Conservation (phyloP, 2,329 filamentous ascomycete genomes). For the Calonectria hongkongensis region DNA sequence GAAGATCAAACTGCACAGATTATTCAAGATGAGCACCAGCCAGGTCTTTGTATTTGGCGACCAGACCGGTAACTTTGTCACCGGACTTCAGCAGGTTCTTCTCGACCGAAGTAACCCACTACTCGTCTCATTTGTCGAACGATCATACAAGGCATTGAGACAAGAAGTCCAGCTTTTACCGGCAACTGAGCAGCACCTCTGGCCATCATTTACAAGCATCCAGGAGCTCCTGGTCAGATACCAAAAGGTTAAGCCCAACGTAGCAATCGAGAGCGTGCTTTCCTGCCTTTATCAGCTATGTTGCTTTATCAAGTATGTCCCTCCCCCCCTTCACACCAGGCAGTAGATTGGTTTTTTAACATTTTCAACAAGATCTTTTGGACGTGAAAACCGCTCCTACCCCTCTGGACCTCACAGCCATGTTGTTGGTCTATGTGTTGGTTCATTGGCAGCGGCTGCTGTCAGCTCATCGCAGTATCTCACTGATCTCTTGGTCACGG, state of each 20-base stretch:
- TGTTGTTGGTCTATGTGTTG: constrained; percentile 21
- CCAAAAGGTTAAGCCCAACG: constrained; percentile 22
- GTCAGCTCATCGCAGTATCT: constrained; percentile 21
- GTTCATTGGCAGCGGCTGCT: constrained; percentile 24
- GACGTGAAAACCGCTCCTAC: constrained; percentile 13
- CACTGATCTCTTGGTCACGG: constrained; percentile 24
- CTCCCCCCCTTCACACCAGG: not conserved
- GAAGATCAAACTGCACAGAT: constrained; percentile 9
- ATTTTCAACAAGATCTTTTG: constrained; percentile 16
- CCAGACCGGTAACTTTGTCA: constrained; percentile 15
- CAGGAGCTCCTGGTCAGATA: constrained; percentile 16
- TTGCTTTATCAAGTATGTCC: constrained; percentile 19
- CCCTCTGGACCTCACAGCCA: constrained; percentile 22
- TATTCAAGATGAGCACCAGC: constrained; percentile 22
- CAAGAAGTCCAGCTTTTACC: constrained; percentile 25
- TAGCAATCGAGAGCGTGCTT: constrained; percentile 21
- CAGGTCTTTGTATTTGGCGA: constrained; percentile 14
- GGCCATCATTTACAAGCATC: constrained; percentile 23
- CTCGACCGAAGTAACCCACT: constrained; percentile 11
- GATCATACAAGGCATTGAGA: constrained; percentile 23
- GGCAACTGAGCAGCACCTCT: constrained; percentile 14
- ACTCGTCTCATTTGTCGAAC: constrained; percentile 23
- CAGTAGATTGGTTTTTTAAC: not conserved
- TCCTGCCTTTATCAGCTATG: constrained; percentile 20
- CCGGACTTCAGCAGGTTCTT: constrained; percentile 18